Evolutionary conservation across 306 rosid species (phyloP).

Genomic region (Quercus robur): DNA sequence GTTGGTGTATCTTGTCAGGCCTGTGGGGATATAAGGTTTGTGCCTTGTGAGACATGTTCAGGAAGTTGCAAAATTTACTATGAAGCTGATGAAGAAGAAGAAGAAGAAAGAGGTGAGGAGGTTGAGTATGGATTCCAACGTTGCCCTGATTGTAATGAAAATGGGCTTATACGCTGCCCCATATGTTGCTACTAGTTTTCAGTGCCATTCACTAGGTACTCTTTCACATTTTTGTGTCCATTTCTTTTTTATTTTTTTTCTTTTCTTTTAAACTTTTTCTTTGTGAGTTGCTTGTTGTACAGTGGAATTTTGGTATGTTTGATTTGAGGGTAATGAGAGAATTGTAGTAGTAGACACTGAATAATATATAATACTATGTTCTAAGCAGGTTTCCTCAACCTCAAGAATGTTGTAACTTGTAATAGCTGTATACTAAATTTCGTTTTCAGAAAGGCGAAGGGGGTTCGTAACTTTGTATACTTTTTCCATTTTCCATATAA

Average conservation of each 20-base stretch:
- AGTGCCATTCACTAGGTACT: conserved; percentile 32
- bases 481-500: conserved; percentile 15
- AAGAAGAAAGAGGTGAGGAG: conserved; percentile 29
- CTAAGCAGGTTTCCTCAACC: conserved; percentile 22
- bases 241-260: conserved; percentile 11
- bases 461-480: conserved; percentile 20
- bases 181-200: conserved; percentile 53
- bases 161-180: conserved; percentile 80
- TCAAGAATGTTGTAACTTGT: conserved; percentile 23
- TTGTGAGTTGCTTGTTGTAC: conserved; percentile 50
- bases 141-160: conserved; percentile 86
- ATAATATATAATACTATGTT: conserved; percentile 17
- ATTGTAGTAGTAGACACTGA: conserved; percentile 21
- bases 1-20: conserved; percentile 57
- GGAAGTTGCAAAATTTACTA: conserved; percentile 93
- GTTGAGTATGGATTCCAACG: conserved; percentile 66
- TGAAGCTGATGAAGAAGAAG: conserved; percentile 32
- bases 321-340: conserved; percentile 11
- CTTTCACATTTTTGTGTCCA: conserved; percentile 27
- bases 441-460: conserved; percentile 13
- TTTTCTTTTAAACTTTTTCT: too few relatives aligned
- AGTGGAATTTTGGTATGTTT: conserved; percentile 35
- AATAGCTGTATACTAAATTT: conserved; percentile 28
- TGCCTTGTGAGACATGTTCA: conserved; percentile 85
- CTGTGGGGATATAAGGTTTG: conserved; percentile 88